phyloP scores from a whole-genome alignment of 148 eudicot species.

The Rhododendron vialii region DNA sequence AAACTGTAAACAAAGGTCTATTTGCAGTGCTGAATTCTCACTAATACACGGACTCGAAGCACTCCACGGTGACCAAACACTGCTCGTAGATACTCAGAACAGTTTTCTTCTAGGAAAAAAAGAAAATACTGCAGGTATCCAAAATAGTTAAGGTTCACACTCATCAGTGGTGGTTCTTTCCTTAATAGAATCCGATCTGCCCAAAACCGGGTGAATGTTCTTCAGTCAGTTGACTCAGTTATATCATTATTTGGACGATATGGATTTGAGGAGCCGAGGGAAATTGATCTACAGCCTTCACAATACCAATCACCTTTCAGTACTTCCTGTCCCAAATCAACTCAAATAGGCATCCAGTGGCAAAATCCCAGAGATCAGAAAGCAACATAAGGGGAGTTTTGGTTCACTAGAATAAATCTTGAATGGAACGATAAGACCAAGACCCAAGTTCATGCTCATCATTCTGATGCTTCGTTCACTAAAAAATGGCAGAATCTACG shows the following conservation, averaged over 20 bases:
- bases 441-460: background rate
- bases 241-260: slow-evolving; percentile 29
- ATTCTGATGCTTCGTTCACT: background rate
- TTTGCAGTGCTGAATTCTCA: background rate
- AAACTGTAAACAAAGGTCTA: background rate
- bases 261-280: slow-evolving; percentile 42
- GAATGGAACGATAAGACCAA: background rate
- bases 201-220: too few relatives aligned
- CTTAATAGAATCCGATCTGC: too few relatives aligned
- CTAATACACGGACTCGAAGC: background rate
- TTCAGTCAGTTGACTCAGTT: too few relatives aligned
- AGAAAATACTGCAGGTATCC: background rate
- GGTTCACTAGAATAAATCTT: background rate
- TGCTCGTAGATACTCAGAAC: background rate
- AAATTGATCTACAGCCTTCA: slow-evolving; percentile 77
- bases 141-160: background rate
- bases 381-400: slow-evolving; percentile 50
- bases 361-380: slow-evolving; percentile 82
- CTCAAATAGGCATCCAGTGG: slow-evolving; percentile 70
- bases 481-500: background rate
- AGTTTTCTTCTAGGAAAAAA: background rate
- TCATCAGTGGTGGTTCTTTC: too few relatives aligned
- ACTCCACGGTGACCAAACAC: background rate
- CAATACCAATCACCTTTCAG: slow-evolving; percentile 94
- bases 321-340: slow-evolving; percentile 82